Evolutionary conservation across 148 eudicot genomes (phyloP).

Genomic region (Rhododendron williamsianum): DNA sequence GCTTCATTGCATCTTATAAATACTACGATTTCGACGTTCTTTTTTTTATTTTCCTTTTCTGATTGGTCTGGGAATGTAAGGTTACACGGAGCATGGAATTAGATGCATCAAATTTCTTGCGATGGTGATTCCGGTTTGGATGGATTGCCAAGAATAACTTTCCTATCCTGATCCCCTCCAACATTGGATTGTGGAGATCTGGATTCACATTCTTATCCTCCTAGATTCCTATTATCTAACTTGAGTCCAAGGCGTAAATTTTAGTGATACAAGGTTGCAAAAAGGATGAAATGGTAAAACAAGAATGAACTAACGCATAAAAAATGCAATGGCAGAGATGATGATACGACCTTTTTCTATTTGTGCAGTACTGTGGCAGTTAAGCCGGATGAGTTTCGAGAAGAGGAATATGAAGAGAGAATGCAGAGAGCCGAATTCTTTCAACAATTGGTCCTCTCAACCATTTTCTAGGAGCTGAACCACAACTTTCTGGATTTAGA

Average conservation of each 20-base stretch:
- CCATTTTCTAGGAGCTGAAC: slow-evolving; percentile 42
- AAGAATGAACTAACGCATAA: no score
- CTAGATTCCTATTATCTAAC: background rate
- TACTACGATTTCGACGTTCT: background rate
- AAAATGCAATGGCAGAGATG: background rate
- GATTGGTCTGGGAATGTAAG: background rate
- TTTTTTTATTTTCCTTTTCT: background rate
- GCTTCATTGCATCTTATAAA: background rate
- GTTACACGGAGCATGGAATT: background rate
- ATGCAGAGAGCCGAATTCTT: slow-evolving; percentile 55
- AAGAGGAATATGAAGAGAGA: slow-evolving; percentile 53
- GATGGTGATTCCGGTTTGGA: background rate
- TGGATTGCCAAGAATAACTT: background rate
- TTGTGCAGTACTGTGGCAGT: slow-evolving; percentile 34
- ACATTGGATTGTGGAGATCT: background rate
- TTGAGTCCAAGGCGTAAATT: background rate
- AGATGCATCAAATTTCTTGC: background rate
- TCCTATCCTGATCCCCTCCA: background rate
- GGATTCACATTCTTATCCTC: background rate
- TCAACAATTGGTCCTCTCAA: slow-evolving; percentile 55
- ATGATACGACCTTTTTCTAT: background rate
- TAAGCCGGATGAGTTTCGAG: slow-evolving; percentile 21
- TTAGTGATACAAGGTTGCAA: background rate
- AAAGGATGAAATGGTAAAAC: background rate
- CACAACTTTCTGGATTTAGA: background rate